Evolutionary conservation across 2,329 filamentous ascomycete species (phyloP).

Genomic region (Dendryphion nanum): DNA sequence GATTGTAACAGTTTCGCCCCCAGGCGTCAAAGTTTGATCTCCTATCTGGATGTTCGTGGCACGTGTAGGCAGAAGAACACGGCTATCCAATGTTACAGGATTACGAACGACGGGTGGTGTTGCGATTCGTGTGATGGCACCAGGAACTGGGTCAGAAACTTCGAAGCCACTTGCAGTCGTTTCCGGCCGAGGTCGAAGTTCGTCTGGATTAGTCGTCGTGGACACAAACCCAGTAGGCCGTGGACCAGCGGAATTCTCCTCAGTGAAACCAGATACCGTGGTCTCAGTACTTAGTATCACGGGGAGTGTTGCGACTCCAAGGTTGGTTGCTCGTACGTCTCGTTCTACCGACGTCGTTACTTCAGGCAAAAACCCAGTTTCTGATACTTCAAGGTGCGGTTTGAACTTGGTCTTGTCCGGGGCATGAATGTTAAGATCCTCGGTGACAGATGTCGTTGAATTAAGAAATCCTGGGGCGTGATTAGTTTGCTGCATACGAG

Average conservation of each 20-base stretch:
- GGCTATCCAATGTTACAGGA: slow-evolving; percentile 1
- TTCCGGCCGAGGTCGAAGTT: neutral
- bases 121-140: neutral
- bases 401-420: slow-evolving; percentile 1
- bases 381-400: slow-evolving; percentile 4
- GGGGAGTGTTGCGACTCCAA: neutral
- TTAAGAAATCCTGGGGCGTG: neutral
- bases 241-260: neutral
- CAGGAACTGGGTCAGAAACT: neutral
- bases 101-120: slow-evolving; percentile 1
- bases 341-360: neutral
- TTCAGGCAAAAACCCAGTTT: neutral
- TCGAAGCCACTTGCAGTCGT: neutral
- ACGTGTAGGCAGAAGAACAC: slow-evolving; percentile 2
- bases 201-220: neutral
- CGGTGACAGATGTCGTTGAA: neutral
- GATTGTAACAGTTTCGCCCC: slow-evolving; percentile 9
- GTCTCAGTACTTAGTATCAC: neutral
- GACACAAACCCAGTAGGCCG: neutral
- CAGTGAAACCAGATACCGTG: neutral
- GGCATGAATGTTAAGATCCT: neutral
- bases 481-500: neutral
- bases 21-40: slow-evolving; percentile 5
- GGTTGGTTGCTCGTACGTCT: neutral
- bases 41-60: slow-evolving; percentile 6